Conservation (phyloP, 2,329 filamentous ascomycete genomes). For the Xenoacremonium recifei region DNA sequence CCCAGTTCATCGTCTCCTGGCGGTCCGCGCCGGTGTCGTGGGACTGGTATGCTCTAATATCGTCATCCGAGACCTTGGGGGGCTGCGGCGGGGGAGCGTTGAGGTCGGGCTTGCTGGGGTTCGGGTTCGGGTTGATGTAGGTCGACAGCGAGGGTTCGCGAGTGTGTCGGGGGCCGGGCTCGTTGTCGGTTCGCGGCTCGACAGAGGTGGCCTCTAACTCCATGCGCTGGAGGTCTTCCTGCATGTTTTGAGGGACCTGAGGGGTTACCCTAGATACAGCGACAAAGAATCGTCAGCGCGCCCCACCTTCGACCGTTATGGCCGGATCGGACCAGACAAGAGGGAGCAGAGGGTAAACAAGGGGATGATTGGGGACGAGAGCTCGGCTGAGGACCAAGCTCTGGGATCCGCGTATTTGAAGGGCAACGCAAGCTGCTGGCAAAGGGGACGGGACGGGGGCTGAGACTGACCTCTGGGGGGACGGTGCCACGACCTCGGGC, state of each 20-base stretch:
- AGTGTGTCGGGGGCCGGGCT: constrained; percentile 33
- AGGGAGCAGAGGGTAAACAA: constrained; percentile 5
- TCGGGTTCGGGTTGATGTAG: constrained; percentile 33
- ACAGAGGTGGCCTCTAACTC: constrained; percentile 71
- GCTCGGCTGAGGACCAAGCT: not conserved
- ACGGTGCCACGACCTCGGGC: constrained; percentile 58
- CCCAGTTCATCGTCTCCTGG: constrained; percentile 45
- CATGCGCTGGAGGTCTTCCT: constrained; percentile 87
- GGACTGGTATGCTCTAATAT: constrained; percentile 38
- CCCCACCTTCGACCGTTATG: constrained; percentile 32
- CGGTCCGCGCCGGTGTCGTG: constrained; percentile 34
- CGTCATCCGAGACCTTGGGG: constrained; percentile 35
- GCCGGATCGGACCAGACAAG: constrained; percentile 24
- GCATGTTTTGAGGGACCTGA: constrained; percentile 95
- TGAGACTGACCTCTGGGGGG: constrained; percentile 53
- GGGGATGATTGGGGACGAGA: not conserved
- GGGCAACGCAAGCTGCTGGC: not conserved
- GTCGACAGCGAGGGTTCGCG: constrained; percentile 46
- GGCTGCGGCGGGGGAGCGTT: constrained; percentile 30
- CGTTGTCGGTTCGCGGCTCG: constrained; percentile 32
- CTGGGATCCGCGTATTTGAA: not conserved
- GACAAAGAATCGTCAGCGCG: constrained; percentile 36
- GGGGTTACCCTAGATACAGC: constrained; percentile 73
- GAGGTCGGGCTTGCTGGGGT: constrained; percentile 21
- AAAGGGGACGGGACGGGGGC: constrained; percentile 7